Base-by-base conservation (phyloP, 108 stramenopile species). In the Cyclostephanos tholiformis region DNA sequence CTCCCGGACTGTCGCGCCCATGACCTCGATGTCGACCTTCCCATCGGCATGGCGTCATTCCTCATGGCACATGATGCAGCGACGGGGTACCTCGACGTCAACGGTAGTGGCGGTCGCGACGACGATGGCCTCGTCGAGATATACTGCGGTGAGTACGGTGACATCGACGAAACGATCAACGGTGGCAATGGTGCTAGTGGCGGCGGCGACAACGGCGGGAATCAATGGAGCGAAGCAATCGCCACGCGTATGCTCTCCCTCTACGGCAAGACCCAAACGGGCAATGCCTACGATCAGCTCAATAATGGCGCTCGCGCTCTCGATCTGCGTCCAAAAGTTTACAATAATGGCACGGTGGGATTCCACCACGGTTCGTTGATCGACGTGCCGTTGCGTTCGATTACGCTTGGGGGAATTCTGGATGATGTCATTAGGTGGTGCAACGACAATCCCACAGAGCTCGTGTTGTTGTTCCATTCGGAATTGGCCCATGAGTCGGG, bases 51-150 rank as follows among this genome's bases (percentile, higher is more conserved):
- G 16, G 89, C 87, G 5, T 77, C 84, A 11, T 89, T 92, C 68
- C 39, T 92, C 41, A 84, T 88, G 85, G 74, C 78, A n/a, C 91
- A 92, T 50, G 84, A 92, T 82, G 82, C 91, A 9, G 91, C 87
- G 17, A 89, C 91, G 17, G 91, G 89, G 44, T 92, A 92, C 63
- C 63, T 92, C 22, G 55, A 60, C 41, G 56, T 13, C 17, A 22
- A 19, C 19, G 20, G 19, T 11, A 0, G 36, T 36, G 13, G 61
- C 16, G 27, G 27, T 29, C 25, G 59, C 59, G 30, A 60, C 3
- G 44, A 17, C 16, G 44, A 35, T 14, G 59, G 16, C 16, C 13
- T 19, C 23, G 53, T 4, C 27, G 53, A 35, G 13, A 14, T 6
- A 6, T 60, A 38, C 16, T 14, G 59, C 59, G 38, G 30, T 20